Conservation (phyloP, 768 basidiomycete genomes). For the Calocybe cyanea region DNA sequence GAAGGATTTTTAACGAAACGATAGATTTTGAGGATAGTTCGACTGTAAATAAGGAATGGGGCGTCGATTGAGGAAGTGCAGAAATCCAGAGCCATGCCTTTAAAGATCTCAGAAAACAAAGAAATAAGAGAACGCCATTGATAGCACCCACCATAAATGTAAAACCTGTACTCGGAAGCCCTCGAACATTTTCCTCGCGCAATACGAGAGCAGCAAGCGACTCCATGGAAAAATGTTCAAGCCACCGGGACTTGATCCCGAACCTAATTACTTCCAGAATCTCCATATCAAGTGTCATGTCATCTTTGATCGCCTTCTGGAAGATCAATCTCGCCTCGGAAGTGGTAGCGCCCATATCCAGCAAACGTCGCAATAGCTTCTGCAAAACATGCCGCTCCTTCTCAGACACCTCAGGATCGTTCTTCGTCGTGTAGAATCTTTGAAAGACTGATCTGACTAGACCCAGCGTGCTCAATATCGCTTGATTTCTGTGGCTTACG, state of each 20-base stretch:
- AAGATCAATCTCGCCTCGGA: conserved; percentile 63
- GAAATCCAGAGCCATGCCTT: conserved; percentile 52
- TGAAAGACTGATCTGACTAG: conserved; percentile 51
- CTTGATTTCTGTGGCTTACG: conserved; percentile 67
- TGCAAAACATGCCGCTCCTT: conserved; percentile 54
- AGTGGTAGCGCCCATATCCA: conserved; percentile 73
- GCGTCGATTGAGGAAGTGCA: conserved; percentile 28
- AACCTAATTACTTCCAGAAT: conserved; percentile 67
- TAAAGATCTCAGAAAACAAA: not conserved
- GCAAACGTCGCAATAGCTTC: conserved; percentile 61
- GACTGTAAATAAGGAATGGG: conserved; percentile 36
- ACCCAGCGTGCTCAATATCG: conserved; percentile 56
- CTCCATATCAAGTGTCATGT: conserved; percentile 54
- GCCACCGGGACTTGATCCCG: conserved; percentile 74
- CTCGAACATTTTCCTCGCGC: conserved; percentile 42
- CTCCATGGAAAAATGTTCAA: conserved; percentile 72
- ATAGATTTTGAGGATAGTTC: conserved; percentile 25
- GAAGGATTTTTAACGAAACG: conserved; percentile 44
- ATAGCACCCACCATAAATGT: conserved; percentile 59
- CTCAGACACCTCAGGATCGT: conserved; percentile 25
- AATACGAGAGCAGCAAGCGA: conserved; percentile 48
- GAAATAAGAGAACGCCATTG: too few relatives aligned
- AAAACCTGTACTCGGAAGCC: conserved; percentile 59
- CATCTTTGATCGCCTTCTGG: conserved; percentile 46
- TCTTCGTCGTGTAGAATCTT: conserved; percentile 33